These are phyloP conservation scores for Mycena filopes DNA, from an alignment of 768 basidiomycete species.

Conservation along the genomic window DNA sequence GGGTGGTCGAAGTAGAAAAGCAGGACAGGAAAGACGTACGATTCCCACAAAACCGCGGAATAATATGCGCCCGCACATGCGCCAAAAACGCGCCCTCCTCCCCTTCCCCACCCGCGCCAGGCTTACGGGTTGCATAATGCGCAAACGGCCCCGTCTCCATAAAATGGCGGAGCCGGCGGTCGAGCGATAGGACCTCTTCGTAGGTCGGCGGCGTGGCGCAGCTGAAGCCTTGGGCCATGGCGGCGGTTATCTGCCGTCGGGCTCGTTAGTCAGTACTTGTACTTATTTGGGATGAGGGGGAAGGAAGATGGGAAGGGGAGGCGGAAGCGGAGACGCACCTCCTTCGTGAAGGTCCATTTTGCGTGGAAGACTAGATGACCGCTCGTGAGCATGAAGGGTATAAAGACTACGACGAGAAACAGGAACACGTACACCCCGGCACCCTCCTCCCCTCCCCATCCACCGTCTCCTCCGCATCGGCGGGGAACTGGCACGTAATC, in stretches of 20 bases:
- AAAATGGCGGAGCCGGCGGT: constrained; percentile 17
- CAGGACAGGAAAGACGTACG: no score
- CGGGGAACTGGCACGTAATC: constrained; percentile 31
- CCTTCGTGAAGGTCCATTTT: constrained; percentile 17
- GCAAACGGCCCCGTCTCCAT: constrained; percentile 8
- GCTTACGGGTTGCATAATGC: no score
- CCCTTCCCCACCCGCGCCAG: no score
- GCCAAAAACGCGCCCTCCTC: background rate
- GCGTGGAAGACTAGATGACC: constrained; percentile 1
- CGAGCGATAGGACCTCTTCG: constrained; percentile 36
- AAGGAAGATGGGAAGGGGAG: no score
- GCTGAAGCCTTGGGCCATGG: constrained; percentile 39
- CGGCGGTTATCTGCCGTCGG: constrained; percentile 33
- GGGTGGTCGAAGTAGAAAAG: no score
- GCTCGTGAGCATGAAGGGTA: background rate
- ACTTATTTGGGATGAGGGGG: no score
- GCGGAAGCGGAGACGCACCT: constrained; percentile 7
- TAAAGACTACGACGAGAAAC: no score
- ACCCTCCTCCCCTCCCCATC: background rate
- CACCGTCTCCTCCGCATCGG: constrained; percentile 7
- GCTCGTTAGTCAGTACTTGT: background rate
- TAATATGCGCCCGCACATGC: background rate
- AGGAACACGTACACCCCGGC: constrained; percentile 14
- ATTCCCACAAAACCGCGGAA: constrained; percentile 10
- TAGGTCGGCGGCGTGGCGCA: constrained; percentile 41